Conservation (phyloP, 345 rosid genomes). For the Rhizophora mangle region DNA sequence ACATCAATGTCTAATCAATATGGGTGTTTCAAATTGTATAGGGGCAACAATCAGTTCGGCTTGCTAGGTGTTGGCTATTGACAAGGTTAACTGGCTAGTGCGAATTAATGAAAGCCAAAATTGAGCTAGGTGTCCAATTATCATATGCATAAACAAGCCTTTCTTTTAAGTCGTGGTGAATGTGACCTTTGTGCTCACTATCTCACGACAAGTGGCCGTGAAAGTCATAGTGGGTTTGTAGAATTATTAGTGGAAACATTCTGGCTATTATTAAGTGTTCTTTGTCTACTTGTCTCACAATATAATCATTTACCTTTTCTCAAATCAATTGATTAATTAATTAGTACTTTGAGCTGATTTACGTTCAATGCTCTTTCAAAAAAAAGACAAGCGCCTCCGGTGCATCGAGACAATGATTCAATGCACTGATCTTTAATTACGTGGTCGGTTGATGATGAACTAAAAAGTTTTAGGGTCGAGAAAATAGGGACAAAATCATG, state of each 20-base stretch:
- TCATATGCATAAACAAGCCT: background rate
- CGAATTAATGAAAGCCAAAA: background rate
- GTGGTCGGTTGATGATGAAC: slow-evolving; percentile 11
- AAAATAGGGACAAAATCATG: no score
- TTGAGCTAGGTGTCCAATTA: background rate
- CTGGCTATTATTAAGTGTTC: background rate
- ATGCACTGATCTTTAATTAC: background rate
- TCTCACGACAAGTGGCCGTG: background rate
- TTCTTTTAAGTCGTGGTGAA: background rate
- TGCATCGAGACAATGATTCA: slow-evolving; percentile 7
- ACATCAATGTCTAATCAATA: no score
- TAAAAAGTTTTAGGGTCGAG: no score
- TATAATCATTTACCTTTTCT: background rate
- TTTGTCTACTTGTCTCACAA: slow-evolving; percentile 34
- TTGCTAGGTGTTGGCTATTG: no score
- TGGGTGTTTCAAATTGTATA: no score
- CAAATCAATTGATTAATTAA: no score
- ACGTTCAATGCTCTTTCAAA: background rate
- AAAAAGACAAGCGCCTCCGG: slow-evolving; percentile 1
- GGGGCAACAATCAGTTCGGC: no score
- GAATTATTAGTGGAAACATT: slow-evolving; percentile 14
- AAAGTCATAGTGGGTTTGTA: background rate
- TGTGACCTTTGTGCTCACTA: background rate
- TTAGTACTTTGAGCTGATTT: no score
- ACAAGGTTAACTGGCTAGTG: no score